Evolutionary conservation across 208 protist genomes (phyloP).

Genomic region (Acanthamoeba royreba): DNA sequence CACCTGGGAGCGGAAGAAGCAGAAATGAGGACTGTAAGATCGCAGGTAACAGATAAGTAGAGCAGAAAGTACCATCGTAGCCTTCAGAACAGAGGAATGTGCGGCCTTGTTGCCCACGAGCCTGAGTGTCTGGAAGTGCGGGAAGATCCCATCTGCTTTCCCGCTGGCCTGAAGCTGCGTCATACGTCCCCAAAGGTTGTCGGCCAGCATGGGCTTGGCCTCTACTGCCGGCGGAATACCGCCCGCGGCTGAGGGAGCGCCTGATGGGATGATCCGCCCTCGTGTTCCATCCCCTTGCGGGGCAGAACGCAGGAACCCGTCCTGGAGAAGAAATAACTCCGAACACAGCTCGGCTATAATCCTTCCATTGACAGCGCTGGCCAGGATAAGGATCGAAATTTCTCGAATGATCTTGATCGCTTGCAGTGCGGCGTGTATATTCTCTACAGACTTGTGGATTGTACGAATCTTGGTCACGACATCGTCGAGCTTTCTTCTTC

Average conservation of each 20-base stretch:
- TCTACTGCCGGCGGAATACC: no score
- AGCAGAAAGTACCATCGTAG: background rate
- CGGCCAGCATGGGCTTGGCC: background rate
- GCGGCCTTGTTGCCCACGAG: conserved; percentile 24
- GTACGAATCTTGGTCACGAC: background rate
- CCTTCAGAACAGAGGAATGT: background rate
- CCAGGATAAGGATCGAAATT: background rate
- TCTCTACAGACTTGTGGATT: background rate
- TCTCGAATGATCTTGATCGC: background rate
- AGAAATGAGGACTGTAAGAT: background rate
- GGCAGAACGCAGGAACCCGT: background rate
- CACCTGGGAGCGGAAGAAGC: background rate
- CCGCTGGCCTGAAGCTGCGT: background rate
- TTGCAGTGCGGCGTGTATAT: background rate
- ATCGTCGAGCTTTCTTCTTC: background rate
- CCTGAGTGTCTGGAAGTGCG: conserved; percentile 23
- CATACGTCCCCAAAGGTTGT: background rate
- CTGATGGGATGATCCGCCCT: no score
- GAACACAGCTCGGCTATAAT: conserved; percentile 19
- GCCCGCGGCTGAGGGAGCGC: no score
- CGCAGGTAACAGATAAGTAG: background rate
- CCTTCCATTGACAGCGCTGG: conserved; percentile 8
- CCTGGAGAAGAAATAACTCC: background rate
- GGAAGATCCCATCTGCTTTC: background rate
- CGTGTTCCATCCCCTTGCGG: no score